A percentile compares a stretch with the other conserved stretches of the same genome.
These are phyloP conservation scores for Bigelowiella natans DNA, from an alignment of 78 protist species.

Conservation along the genomic window DNA sequence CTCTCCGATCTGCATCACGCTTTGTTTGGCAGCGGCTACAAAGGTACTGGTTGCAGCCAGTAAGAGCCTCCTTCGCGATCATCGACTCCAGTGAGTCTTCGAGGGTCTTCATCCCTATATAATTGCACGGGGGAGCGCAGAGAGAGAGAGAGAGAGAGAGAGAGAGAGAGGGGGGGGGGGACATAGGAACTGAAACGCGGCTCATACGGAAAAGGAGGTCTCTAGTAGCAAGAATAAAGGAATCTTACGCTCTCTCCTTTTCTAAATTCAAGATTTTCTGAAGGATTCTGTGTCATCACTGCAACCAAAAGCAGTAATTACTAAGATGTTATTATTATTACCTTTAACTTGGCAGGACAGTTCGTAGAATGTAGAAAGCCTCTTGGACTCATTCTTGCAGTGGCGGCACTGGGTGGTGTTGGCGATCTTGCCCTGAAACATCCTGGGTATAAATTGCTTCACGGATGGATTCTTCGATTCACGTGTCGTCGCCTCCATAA, in stretches of 20 bases:
- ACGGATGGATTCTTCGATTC: background rate
- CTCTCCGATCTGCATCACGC: background rate
- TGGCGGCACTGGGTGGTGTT: background rate
- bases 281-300: no score
- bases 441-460: background rate
- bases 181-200: no score
- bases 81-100: background rate
- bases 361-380: background rate
- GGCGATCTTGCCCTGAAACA: background rate
- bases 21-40: background rate
- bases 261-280: no score
- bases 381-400: background rate
- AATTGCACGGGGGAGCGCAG: no score
- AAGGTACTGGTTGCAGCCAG: background rate
- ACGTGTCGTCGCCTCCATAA: background rate
- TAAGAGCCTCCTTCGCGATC: background rate
- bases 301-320: no score
- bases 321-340: no score
- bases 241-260: no score
- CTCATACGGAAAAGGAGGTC: no score
- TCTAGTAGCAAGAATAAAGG: no score
- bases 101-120: no score
- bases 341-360: background rate
- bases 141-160: no score
- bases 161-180: no score